phyloP scores from a whole-genome alignment of 768 basidiomycete genomes.

The Boletales sp. region DNA sequence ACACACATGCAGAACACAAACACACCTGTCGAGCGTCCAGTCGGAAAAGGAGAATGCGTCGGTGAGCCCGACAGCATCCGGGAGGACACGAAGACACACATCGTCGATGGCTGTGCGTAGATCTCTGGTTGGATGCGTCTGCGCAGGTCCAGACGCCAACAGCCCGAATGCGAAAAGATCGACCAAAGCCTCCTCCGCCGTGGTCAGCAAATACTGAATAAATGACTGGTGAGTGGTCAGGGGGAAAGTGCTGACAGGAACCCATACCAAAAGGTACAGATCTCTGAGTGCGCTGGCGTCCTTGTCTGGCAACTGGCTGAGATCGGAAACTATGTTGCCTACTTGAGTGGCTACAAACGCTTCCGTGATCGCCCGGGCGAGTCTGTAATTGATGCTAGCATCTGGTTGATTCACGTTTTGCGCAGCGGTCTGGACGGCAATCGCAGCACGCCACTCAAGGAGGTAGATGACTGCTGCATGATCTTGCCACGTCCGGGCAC shows the following conservation, averaged over 20 bases:
- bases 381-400: slow-evolving; percentile 52
- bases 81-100: slow-evolving; percentile 50
- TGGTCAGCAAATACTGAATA: slow-evolving; percentile 56
- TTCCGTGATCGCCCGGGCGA: slow-evolving; percentile 62
- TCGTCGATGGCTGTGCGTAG: slow-evolving; percentile 49
- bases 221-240: neutral
- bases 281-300: slow-evolving; percentile 19
- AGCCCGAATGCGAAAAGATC: slow-evolving; percentile 60
- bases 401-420: slow-evolving; percentile 42
- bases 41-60: slow-evolving; percentile 76
- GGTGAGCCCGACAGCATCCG: slow-evolving; percentile 62
- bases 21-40: slow-evolving; percentile 68
- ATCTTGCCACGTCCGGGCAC: slow-evolving; percentile 34
- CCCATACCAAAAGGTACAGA: slow-evolving; percentile 27
- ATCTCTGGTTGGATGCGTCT: slow-evolving; percentile 41
- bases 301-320: slow-evolving; percentile 18
- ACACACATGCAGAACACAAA: slow-evolving; percentile 12
- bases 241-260: neutral
- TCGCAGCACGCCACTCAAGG: slow-evolving; percentile 64
- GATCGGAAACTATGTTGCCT: slow-evolving; percentile 40
- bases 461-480: slow-evolving; percentile 41
- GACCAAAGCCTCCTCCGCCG: slow-evolving; percentile 49
- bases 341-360: slow-evolving; percentile 63
- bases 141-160: slow-evolving; percentile 22
- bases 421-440: slow-evolving; percentile 43